Percentiles rank a stretch among this genome's conserved stretches.
phyloP scores from a whole-genome alignment of 805 yeast genomes.

The Saccharomycopsis microspora region DNA sequence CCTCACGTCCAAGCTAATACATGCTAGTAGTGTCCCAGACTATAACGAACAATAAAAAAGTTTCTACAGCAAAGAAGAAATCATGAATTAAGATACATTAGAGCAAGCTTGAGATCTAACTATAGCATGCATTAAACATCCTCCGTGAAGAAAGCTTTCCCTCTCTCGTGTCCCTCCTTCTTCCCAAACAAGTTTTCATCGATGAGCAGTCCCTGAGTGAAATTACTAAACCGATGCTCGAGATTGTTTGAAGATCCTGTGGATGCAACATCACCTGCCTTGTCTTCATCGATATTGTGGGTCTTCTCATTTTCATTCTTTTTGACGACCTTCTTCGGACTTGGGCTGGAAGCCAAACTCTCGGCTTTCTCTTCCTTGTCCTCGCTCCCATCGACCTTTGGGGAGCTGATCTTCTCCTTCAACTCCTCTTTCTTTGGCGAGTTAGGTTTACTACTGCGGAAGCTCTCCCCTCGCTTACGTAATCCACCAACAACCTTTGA shows the following conservation, averaged over 20 bases:
- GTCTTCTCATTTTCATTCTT: background rate
- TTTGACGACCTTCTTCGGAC: background rate
- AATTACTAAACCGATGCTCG: slow-evolving; percentile 6
- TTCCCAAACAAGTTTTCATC: background rate
- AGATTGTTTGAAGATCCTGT: slow-evolving; percentile 3
- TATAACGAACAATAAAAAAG: too few species aligned
- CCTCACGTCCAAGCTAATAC: too few species aligned
- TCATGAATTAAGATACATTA: too few species aligned
- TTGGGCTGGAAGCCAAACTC: too few species aligned
- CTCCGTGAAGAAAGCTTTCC: slow-evolving; percentile 6
- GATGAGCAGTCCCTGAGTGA: slow-evolving; percentile 9
- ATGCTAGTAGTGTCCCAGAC: too few species aligned
- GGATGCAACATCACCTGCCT: background rate
- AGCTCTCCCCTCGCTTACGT: too few species aligned
- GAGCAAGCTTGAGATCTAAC: too few species aligned
- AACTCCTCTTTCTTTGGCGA: background rate
- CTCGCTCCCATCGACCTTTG: background rate
- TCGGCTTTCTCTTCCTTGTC: background rate
- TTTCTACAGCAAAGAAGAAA: too few species aligned
- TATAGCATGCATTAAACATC: slow-evolving; percentile 1
- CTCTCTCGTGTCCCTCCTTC: background rate
- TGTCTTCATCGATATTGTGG: background rate
- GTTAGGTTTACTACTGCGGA: background rate
- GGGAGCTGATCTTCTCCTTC: background rate
- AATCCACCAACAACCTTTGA: too few species aligned